Evolutionary conservation across 257 asterid species (phyloP).

Genomic region (Leonotis leonurus): DNA sequence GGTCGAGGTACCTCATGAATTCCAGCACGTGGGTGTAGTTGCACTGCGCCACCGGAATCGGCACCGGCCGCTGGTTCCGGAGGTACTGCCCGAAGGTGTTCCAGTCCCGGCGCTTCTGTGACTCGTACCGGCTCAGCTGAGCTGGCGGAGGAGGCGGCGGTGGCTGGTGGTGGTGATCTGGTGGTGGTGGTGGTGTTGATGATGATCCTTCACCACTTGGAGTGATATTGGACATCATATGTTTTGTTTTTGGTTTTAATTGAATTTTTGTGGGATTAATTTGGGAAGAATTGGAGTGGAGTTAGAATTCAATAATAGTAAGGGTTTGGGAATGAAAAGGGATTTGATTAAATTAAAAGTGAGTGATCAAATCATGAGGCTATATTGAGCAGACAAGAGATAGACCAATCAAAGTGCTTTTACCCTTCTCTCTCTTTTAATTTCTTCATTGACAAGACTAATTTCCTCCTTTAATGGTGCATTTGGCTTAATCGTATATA

Average conservation of each 20-base stretch:
- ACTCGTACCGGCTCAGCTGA: slow-evolving; percentile 65
- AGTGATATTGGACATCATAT: slow-evolving; percentile 31
- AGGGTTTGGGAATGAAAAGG: too few species aligned
- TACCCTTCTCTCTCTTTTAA: slow-evolving; percentile 31
- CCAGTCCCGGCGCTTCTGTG: slow-evolving; percentile 92
- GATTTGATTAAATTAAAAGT: slow-evolving; percentile 19
- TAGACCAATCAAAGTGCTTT: slow-evolving; percentile 72
- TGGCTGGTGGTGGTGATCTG: background rate
- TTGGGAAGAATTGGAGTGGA: background rate
- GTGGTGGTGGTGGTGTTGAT: slow-evolving; percentile 29
- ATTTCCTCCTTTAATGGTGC: slow-evolving; percentile 54
- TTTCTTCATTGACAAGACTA: slow-evolving; percentile 45
- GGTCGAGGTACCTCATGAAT: slow-evolving; percentile 68
- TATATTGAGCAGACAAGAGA: slow-evolving; percentile 47
- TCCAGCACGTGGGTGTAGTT: slow-evolving; percentile 68
- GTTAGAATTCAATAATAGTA: background rate
- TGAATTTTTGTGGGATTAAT: background rate
- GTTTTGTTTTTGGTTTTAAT: background rate
- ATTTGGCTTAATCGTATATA: too few species aligned
- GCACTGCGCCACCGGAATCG: slow-evolving; percentile 55
- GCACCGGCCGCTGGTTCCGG: slow-evolving; percentile 73
- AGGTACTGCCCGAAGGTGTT: slow-evolving; percentile 84
- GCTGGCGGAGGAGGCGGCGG: slow-evolving; percentile 23
- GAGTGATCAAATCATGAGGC: slow-evolving; percentile 46
- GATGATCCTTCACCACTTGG: slow-evolving; percentile 44